A percentile compares a stretch with the other conserved stretches of the same genome.
Evolutionary conservation across 352 stramenopile genomes (phyloP).

Genomic region (Phytophthora tubulina): DNA sequence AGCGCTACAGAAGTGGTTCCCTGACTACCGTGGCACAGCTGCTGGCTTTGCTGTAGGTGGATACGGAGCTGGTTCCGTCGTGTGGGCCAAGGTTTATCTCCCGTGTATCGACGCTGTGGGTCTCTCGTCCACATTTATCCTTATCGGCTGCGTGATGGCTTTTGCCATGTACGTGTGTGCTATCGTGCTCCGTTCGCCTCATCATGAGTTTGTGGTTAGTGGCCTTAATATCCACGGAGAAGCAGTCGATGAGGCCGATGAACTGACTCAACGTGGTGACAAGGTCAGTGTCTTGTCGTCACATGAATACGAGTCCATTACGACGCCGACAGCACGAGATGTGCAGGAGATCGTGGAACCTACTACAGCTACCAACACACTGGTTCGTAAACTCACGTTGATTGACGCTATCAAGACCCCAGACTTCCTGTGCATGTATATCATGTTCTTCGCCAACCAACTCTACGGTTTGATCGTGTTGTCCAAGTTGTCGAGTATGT

Average conservation of each 20-base stretch:
- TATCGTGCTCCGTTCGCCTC: constrained; percentile 55
- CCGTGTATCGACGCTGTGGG: constrained; percentile 57
- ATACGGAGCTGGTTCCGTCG: constrained; percentile 65
- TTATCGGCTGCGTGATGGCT: constrained; percentile 53
- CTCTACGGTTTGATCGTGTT: constrained; percentile 71
- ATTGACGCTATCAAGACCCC: constrained; percentile 62
- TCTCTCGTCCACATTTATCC: constrained; percentile 54
- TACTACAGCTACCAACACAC: constrained; percentile 39
- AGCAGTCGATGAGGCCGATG: constrained; percentile 44
- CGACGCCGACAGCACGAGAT: constrained; percentile 39
- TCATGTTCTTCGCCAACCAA: constrained; percentile 71
- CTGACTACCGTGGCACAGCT: constrained; percentile 67
- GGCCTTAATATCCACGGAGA: constrained; percentile 72
- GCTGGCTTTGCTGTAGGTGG: constrained; percentile 68
- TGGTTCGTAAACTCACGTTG: constrained; percentile 57
- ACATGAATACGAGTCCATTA: constrained; percentile 57
- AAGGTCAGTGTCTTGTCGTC: constrained; percentile 51
- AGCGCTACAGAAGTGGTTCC: constrained; percentile 76
- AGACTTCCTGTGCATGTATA: constrained; percentile 73
- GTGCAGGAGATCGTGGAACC: constrained; percentile 45
- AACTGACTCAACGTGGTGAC: constrained; percentile 37
- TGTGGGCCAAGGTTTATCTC: constrained; percentile 70
- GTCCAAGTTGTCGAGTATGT: constrained; percentile 68
- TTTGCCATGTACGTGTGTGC: constrained; percentile 51
- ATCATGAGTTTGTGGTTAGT: constrained; percentile 56